phyloP scores from a whole-genome alignment of 2,329 filamentous ascomycete genomes.

The Fusarium stilboides region DNA sequence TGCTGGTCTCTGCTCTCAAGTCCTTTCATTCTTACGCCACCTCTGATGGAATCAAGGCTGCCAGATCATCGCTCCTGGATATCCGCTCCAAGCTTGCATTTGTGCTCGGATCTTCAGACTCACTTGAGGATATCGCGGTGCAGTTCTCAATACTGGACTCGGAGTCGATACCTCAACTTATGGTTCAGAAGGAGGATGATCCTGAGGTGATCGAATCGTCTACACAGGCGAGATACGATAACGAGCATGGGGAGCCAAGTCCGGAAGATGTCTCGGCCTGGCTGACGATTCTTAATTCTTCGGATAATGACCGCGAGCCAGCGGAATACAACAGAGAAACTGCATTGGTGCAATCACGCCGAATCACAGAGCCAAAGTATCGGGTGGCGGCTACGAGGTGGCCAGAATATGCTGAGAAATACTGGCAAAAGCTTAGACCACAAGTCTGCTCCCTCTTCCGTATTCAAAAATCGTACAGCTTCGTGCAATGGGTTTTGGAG shows the following conservation, averaged over 20 bases:
- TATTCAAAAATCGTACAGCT: conserved; percentile 47
- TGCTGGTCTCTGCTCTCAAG: conserved; percentile 37
- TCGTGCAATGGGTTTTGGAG: conserved; percentile 57
- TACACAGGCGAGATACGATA: conserved; percentile 5
- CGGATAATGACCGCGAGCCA: conserved; percentile 48
- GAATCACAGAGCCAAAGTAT: conserved; percentile 46
- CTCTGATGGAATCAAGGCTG: conserved; percentile 42
- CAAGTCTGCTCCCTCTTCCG: conserved; percentile 52
- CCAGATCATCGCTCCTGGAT: conserved; percentile 36
- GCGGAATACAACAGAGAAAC: conserved; percentile 49
- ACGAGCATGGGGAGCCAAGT: conserved; percentile 26
- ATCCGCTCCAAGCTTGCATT: conserved; percentile 47
- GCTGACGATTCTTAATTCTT: conserved; percentile 42
- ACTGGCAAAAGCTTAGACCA: conserved; percentile 50
- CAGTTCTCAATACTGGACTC: conserved; percentile 42
- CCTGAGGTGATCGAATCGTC: conserved; percentile 7
- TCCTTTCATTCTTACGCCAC: conserved; percentile 32
- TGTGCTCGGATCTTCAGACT: conserved; percentile 47
- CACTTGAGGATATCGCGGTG: conserved; percentile 41
- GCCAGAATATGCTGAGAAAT: conserved; percentile 46
- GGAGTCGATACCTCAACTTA: conserved; percentile 38
- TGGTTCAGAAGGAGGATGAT: conserved; percentile 13
- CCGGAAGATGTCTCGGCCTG: conserved; percentile 42
- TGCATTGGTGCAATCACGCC: conserved; percentile 41
- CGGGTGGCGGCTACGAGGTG: conserved; percentile 50